Evolutionary conservation across 352 stramenopile species (phyloP).

Genomic region (Globisporangium uncinulatum): DNA sequence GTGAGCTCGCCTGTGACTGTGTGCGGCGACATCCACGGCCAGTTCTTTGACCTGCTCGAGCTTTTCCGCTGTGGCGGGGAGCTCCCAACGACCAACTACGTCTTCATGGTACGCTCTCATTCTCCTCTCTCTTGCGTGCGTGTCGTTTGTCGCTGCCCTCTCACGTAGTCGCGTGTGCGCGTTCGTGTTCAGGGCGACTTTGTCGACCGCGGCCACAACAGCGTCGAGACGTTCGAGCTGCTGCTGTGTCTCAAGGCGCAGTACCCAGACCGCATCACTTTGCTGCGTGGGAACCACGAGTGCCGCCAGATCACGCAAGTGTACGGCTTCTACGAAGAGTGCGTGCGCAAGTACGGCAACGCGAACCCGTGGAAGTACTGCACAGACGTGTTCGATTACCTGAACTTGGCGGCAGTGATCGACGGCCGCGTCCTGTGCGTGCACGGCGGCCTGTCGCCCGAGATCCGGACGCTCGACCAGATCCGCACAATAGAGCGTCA

Average conservation of each 20-base stretch:
- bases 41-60: constrained; percentile 88
- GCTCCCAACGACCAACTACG: constrained; percentile 84
- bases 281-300: constrained; percentile 89
- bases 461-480: constrained; percentile 93
- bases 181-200: constrained; percentile 70
- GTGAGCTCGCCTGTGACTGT: constrained; percentile 88
- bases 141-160: background rate
- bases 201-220: constrained; percentile 88
- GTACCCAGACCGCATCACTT: constrained; percentile 85
- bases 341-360: constrained; percentile 95
- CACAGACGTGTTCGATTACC: constrained; percentile 96
- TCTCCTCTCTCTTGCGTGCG: background rate
- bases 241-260: constrained; percentile 83
- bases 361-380: constrained; percentile 95
- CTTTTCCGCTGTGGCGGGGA: constrained; percentile 85
- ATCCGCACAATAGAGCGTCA: constrained; percentile 96
- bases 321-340: constrained; percentile 98
- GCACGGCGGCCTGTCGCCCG: constrained; percentile 93
- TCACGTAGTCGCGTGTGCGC: background rate
- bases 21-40: constrained; percentile 87
- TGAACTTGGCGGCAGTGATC: constrained; percentile 93
- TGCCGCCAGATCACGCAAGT: constrained; percentile 96
- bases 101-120: constrained; percentile 73
- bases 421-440: constrained; percentile 90
- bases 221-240: constrained; percentile 87